These are phyloP conservation scores for Boletellus dicymbophilus DNA, from an alignment of 1,284 basidiomycete species.

Conservation along the genomic window DNA sequence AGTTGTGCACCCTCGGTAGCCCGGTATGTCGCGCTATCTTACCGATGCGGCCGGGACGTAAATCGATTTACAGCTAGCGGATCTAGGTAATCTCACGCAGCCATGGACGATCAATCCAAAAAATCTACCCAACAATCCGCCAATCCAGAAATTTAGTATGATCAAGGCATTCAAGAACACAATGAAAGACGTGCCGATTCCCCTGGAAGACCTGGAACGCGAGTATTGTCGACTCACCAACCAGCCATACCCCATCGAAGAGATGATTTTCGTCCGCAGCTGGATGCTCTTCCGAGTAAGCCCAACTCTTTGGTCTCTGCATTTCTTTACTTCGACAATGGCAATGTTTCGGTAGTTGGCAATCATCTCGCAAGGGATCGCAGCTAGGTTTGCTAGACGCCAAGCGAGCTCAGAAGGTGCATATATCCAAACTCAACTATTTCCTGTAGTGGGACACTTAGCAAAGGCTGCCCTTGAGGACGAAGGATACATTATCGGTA, in stretches of 20 bases:
- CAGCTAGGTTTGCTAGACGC: slow-evolving; percentile 81
- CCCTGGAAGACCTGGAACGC: slow-evolving; percentile 73
- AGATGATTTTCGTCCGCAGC: slow-evolving; percentile 79
- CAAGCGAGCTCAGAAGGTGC: slow-evolving; percentile 88
- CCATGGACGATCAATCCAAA: slow-evolving; percentile 74
- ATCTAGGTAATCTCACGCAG: slow-evolving; percentile 88
- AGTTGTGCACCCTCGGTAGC: slow-evolving; percentile 90
- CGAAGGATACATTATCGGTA: slow-evolving; percentile 40
- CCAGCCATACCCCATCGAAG: slow-evolving; percentile 69
- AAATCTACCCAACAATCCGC: slow-evolving; percentile 33
- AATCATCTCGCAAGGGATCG: slow-evolving; percentile 92
- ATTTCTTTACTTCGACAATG: background rate
- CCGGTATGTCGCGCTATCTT: slow-evolving; percentile 48
- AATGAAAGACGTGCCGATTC: slow-evolving; percentile 58
- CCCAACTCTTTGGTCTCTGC: slow-evolving; percentile 8
- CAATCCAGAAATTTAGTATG: slow-evolving; percentile 14
- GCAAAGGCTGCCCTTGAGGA: slow-evolving; percentile 64
- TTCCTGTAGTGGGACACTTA: slow-evolving; percentile 65
- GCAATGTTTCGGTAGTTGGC: slow-evolving; percentile 53
- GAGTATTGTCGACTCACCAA: slow-evolving; percentile 69
- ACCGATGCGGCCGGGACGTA: slow-evolving; percentile 3
- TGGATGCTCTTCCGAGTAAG: slow-evolving; percentile 89
- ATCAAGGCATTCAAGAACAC: slow-evolving; percentile 67
- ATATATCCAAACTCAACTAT: slow-evolving; percentile 51
- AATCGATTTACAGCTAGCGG: slow-evolving; percentile 66